Evolutionary conservation across 1,139 yeast genomes (phyloP).

Genomic region (Nematodospora anomalae): DNA sequence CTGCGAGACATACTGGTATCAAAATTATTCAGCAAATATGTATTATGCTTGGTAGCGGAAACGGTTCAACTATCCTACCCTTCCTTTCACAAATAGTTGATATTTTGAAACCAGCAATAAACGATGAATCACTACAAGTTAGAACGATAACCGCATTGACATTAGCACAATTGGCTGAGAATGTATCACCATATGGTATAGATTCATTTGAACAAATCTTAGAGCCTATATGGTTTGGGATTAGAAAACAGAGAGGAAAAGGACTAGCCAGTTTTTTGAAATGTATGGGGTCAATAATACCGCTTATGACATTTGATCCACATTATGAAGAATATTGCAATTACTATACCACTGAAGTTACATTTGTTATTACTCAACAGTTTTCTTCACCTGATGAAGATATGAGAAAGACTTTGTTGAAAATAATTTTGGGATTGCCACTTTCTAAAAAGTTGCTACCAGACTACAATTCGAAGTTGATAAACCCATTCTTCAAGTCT

Average conservation of each 20-base stretch:
- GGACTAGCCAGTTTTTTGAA: constrained; percentile 73
- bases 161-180: constrained; percentile 75
- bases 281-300: constrained; percentile 79
- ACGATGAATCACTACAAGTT: constrained; percentile 70
- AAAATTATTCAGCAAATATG: constrained; percentile 79
- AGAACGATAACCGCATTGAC: constrained; percentile 72
- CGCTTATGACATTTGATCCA: constrained; percentile 67
- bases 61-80: constrained; percentile 59
- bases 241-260: constrained; percentile 75
- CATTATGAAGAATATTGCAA: constrained; percentile 69
- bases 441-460: constrained; percentile 29
- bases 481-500: constrained; percentile 62
- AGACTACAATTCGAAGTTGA: constrained; percentile 41
- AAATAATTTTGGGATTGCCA: constrained; percentile 34
- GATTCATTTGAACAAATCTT: constrained; percentile 73
- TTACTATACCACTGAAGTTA: constrained; percentile 73
- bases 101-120: constrained; percentile 59
- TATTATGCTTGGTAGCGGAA: constrained; percentile 65
- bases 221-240: constrained; percentile 81
- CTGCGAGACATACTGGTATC: constrained; percentile 85
- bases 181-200: constrained; percentile 87
- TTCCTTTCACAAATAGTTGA: constrained; percentile 64
- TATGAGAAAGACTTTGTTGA: constrained; percentile 73
- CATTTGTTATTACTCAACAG: constrained; percentile 67
- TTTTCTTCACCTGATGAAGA: constrained; percentile 86